phyloP scores from a whole-genome alignment of 2,329 filamentous ascomycete species.

The Neoscytalidium dimidiatum region DNA sequence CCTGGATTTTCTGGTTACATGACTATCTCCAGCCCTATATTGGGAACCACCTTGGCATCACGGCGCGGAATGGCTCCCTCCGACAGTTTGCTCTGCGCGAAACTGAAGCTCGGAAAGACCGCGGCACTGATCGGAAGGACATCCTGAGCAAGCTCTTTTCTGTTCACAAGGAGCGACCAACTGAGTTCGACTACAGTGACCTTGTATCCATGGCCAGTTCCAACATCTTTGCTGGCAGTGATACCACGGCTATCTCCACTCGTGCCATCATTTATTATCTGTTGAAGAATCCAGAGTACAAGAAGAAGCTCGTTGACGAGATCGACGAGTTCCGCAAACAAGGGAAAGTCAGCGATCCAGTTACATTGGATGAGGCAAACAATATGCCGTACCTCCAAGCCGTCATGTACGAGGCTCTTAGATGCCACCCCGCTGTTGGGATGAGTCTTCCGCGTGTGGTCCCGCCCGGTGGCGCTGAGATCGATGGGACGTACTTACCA shows the following conservation, averaged over 20 bases:
- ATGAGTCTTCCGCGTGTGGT: constrained; percentile 41
- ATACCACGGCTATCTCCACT: constrained; percentile 46
- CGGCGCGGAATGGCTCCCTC: constrained; percentile 35
- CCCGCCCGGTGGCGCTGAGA: constrained; percentile 38
- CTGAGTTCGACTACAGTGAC: constrained; percentile 37
- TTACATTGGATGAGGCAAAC: constrained; percentile 25
- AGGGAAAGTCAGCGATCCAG: constrained; percentile 24
- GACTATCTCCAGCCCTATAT: constrained; percentile 38
- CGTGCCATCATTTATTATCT: constrained; percentile 29
- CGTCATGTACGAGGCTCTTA: constrained; percentile 46
- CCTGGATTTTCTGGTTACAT: constrained; percentile 37
- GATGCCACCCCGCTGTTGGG: constrained; percentile 46
- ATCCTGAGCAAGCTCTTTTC: constrained; percentile 41
- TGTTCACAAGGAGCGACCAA: constrained; percentile 37
- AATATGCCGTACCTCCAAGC: constrained; percentile 46
- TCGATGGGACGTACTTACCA: constrained; percentile 30
- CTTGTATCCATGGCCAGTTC: constrained; percentile 40
- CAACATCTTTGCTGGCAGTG: constrained; percentile 45
- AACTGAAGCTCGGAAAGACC: constrained; percentile 31
- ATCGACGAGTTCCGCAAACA: constrained; percentile 23
- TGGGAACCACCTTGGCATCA: constrained; percentile 39
- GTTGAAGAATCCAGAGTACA: constrained; percentile 24
- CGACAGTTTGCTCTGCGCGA: constrained; percentile 34
- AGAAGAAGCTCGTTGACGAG: constrained; percentile 27
- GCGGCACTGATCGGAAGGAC: constrained; percentile 36